Base-by-base conservation (phyloP, 192 early-diverging fungal genomes). In the Coemansia sp. region DNA sequence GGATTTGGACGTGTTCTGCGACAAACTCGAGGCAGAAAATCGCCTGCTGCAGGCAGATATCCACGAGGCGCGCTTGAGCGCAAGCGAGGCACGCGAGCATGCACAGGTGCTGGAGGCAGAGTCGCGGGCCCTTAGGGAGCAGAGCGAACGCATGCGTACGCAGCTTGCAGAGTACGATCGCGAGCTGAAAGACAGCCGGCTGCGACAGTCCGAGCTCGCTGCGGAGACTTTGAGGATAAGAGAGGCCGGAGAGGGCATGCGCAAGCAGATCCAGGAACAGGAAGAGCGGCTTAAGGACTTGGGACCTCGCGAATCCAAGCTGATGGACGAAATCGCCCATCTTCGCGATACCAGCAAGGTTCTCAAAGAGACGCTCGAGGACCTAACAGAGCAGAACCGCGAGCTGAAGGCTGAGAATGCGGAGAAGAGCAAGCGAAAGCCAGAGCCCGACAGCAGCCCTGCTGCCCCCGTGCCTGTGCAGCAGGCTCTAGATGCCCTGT, bases 341-440 rank as follows among this genome's bases (percentile, higher is more conserved):
- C 68, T 59, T 32, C 24, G 47, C 18, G 36, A 30, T 13, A 48
- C 47, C 23, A 74, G 57, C n/a, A 29, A 34, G 34, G 46, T 52
- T 50, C 59, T 74, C 23, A 53, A 62, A 7, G 69, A 72, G 32
- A 39, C 68, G 1, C 51, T 77, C 1, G 69, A 71, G 30, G 61
- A 58, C 19, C 49, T 75, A 32, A 70, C 60, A 0, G 74, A 70
- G 52, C 62, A 51, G 34, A 75, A 75, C 47, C 63, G 47, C 10
- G 68, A 67, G 32, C 56, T 75, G 16, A 76, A 67, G 51, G 6
- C 50, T 6, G 47, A 58, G 45, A 60, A 46, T 5, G 51, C 55
- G 0, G 59, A 69, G 18, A 28, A 29, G 10, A 20, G 20, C 6
- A 23, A 51, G 50, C 50, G 25, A 14, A 7, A 51, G 16, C 20